Base-by-base conservation (phyloP, 495 filamentous ascomycete genomes). In the Sabuloglossum arenarium region DNA sequence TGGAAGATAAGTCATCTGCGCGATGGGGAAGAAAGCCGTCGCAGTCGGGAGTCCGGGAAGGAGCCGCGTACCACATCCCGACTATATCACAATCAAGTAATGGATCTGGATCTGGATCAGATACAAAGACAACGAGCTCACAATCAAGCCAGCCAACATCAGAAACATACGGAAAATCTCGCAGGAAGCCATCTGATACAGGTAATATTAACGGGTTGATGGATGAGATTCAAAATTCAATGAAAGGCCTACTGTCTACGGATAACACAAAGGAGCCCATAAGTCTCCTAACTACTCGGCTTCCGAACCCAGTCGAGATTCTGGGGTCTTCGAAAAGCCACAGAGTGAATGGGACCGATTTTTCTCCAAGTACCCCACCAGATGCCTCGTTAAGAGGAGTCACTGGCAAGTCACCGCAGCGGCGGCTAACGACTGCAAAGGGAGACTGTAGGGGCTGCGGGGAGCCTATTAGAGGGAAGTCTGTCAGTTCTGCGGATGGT, bases 401-500 rank as follows among this genome's bases (percentile, higher is more conserved):
- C 23, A 11, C 5, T n/a, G 16, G 16, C 4, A 51, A 29, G 12
- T 29, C 47, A n/a, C 47, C 53, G 2, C 1, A 54, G 3, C 25
- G 31, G 4, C 53, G 28, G 24, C 53, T 28, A 39, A 55, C 42
- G 54, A 42, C 64, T 47, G 42, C 62, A 55, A 87, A 88, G 56
- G 86, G 88, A 8, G 79, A 76, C 50, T 98, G 91, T 67, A 82
- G 87, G 55, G 86, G 85, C 2, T 98, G 91, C 65, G 71, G 76
- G 28, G 73, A 82, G 56, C 67, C 71, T 8, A 98, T 98, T 62
- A 76, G 76, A 45, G 91, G 91, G 21, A 96, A 94, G 66, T 95
- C 89, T 0, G 79, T 98, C 49, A 91, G 88, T 28, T 91, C 86
- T 14, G 88, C 89, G 0, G 91, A 96, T 60, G 93, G 93, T 23